phyloP scores from a whole-genome alignment of 2,329 filamentous ascomycete species.

The Venturia pyrina region DNA sequence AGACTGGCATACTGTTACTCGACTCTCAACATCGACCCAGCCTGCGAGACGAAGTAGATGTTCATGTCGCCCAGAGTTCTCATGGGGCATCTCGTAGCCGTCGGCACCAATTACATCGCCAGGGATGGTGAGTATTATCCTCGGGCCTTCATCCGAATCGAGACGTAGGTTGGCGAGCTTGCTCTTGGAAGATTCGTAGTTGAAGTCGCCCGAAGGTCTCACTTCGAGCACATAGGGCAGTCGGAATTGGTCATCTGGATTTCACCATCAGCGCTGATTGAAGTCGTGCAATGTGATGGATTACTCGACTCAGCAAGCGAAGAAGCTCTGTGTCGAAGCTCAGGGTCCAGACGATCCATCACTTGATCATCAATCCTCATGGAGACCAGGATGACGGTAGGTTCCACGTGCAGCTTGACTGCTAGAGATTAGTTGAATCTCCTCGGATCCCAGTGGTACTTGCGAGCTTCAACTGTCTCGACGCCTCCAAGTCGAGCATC shows the following conservation, averaged over 20 bases:
- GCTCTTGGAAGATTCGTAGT: constrained; percentile 53
- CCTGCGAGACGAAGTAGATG: constrained; percentile 59
- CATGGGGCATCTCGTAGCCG: constrained; percentile 31
- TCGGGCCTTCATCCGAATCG: constrained; percentile 36
- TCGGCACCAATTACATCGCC: constrained; percentile 35
- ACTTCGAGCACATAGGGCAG: constrained; percentile 56
- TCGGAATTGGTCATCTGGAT: constrained; percentile 36
- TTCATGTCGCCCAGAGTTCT: constrained; percentile 47
- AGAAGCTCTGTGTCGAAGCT: constrained; percentile 24
- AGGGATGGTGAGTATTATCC: constrained; percentile 51
- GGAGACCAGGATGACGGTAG: constrained; percentile 50
- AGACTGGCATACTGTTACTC: constrained; percentile 46
- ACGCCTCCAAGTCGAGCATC: constrained; percentile 61
- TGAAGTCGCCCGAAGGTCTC: constrained; percentile 63
- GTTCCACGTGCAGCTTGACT: constrained; percentile 54
- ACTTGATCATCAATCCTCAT: constrained; percentile 43
- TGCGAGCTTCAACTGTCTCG: constrained; percentile 45
- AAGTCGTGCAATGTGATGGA: constrained; percentile 5
- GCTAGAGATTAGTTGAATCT: constrained; percentile 14
- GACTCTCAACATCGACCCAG: constrained; percentile 64
- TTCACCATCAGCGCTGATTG: not conserved
- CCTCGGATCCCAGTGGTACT: constrained; percentile 16
- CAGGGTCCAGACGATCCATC: constrained; percentile 34
- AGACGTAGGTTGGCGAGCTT: constrained; percentile 53
- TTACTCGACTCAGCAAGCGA: constrained; percentile 24